Evolutionary conservation across 352 stramenopile species (phyloP), one percentile per base, ranked within the genome.

Genomic region (Pilasporangium apinafurcum): DNA sequence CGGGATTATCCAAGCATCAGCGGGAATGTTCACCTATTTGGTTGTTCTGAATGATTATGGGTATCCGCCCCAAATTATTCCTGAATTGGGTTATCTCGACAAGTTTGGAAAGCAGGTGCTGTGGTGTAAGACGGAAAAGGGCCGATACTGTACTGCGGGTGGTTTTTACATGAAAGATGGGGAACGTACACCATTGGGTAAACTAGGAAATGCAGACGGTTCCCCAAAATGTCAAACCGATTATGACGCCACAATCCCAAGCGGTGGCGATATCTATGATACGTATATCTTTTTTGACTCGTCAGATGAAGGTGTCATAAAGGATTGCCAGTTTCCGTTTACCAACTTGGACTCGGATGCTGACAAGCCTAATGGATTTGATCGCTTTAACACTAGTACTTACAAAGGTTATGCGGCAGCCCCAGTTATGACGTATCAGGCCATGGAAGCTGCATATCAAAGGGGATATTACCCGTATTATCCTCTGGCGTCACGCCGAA

Each of bases 1-100:
- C 31, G 90, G 86, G 4, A 69, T 97, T 8, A 93, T 96, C 25
- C 79, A 94, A 47, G 77, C 76, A 3, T 56, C 79, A 6, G 84
- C 74, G 10, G 88, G 86, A 1, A 95, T 96, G 69, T 90, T 93
- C 48, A 87, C 84, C 4, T 97, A 86, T 57, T 56, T 96, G 36
- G 56, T 86, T 14, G 83, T 96, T 6, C 64, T 96, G 48, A 95
- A 94, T 44, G 80, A 93, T 53, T 96, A 84, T 55, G 88, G 88
- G 3, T 97, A 90, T 53, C 33, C 78, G 1, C 81, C 86, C 0
- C 57, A 62, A 30, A 78, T 95, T 29, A 58, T 98, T n/a, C 59
- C 85, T 1, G 78, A 85, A 4, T 58, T 95, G 7, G 87, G 87
- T 1, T 85, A 73, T 29, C 53, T 72, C 10, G 84, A 95, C 36